phyloP scores from a whole-genome alignment of 495 filamentous ascomycete genomes.

The Aspergillus steynii region DNA sequence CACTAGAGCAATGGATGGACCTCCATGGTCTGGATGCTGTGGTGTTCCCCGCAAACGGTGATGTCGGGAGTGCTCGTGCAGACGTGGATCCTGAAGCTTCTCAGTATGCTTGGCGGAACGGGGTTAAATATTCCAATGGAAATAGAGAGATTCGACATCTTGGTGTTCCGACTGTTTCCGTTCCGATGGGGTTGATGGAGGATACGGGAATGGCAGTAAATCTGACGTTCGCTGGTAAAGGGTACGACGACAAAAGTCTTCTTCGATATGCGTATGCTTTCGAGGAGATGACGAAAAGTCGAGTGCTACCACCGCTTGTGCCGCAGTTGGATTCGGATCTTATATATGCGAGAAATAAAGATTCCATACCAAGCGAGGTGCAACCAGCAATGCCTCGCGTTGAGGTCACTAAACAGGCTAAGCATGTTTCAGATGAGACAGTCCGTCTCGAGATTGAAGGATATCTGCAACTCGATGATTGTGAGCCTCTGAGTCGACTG shows the following conservation, averaged over 20 bases:
- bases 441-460: constrained; percentile 26
- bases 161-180: constrained; percentile 36
- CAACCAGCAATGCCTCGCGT: constrained; percentile 11
- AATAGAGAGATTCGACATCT: constrained; percentile 37
- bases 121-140: constrained; percentile 39
- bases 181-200: constrained; percentile 41
- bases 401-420: constrained; percentile 22
- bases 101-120: constrained; percentile 34
- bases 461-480: constrained; percentile 3
- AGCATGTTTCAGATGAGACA: constrained; percentile 20
- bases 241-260: constrained; percentile 32
- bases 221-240: constrained; percentile 38
- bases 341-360: constrained; percentile 5
- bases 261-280: constrained; percentile 35
- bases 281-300: constrained; percentile 28
- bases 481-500: constrained; percentile 11
- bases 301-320: constrained; percentile 23
- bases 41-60: constrained; percentile 36
- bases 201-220: constrained; percentile 38
- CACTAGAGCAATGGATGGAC: constrained; percentile 38
- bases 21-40: constrained; percentile 31
- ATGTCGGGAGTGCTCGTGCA: constrained; percentile 32
- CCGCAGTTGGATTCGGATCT: constrained; percentile 31
- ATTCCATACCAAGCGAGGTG: not conserved
- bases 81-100: constrained; percentile 30